Conservation (phyloP, 225 moss, liverwort and hornwort species). For the Climacium dendroides region DNA sequence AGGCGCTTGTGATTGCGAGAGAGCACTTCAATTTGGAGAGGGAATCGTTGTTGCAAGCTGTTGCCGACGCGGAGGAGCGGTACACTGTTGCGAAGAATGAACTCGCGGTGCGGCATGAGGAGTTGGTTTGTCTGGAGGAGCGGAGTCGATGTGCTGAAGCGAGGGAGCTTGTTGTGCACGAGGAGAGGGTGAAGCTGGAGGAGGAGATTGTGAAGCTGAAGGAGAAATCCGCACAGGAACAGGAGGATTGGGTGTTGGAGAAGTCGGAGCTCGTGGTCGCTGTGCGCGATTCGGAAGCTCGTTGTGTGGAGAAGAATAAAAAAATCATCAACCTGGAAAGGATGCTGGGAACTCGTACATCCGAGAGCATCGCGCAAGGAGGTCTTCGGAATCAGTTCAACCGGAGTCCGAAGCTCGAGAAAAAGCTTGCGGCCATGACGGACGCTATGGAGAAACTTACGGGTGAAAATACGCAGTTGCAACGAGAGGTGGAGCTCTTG, state of each 20-base stretch:
- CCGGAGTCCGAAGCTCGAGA: slow-evolving; percentile 3
- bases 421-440: background rate
- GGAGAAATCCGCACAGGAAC: slow-evolving; percentile 17
- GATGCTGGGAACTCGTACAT: background rate
- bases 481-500: background rate
- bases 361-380: background rate
- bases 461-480: slow-evolving; percentile 12
- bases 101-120: background rate
- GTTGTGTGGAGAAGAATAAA: background rate
- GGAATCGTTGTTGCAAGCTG: background rate
- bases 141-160: slow-evolving; percentile 7
- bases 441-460: slow-evolving; percentile 1
- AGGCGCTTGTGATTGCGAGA: slow-evolving; percentile 6
- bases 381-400: slow-evolving; percentile 5
- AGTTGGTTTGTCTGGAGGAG: background rate
- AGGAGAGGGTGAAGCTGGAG: slow-evolving; percentile 20
- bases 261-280: slow-evolving; percentile 16
- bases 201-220: slow-evolving; percentile 9
- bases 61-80: slow-evolving; percentile 4
- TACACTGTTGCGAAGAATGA: slow-evolving; percentile 3
- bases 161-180: slow-evolving; percentile 3
- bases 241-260: slow-evolving; percentile 18
- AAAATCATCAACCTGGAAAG: background rate
- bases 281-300: slow-evolving; percentile 10
- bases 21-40: slow-evolving; percentile 23